Percentiles rank a stretch among this genome's conserved stretches.
These are phyloP conservation scores for Metschnikowia santaceciliae DNA, from an alignment of 805 yeast genomes.

Conservation along the genomic window DNA sequence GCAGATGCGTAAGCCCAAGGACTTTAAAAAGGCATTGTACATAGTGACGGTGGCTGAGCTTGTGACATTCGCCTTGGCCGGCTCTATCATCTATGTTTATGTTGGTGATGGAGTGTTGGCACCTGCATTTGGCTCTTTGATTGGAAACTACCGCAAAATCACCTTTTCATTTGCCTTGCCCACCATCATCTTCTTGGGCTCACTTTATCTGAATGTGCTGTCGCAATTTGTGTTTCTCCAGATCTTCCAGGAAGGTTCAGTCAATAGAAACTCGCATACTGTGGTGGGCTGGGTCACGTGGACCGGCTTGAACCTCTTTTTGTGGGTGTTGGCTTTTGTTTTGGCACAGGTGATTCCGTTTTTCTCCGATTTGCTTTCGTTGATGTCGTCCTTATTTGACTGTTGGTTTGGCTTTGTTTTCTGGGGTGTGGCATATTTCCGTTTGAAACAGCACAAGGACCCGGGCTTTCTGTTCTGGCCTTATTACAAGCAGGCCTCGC, in stretches of 20 bases:
- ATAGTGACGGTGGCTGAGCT: constrained; percentile 50
- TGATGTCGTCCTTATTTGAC: constrained; percentile 60
- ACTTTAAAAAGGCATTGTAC: constrained; percentile 53
- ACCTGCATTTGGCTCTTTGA: constrained; percentile 56
- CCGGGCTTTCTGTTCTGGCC: constrained; percentile 18
- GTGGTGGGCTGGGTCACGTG: constrained; percentile 51
- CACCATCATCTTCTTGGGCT: constrained; percentile 53
- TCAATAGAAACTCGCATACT: constrained; percentile 47
- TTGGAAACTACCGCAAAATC: constrained; percentile 44
- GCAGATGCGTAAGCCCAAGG: constrained; percentile 55
- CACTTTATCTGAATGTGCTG: constrained; percentile 52
- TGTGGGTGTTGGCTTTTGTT: constrained; percentile 54
- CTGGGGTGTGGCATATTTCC: constrained; percentile 57
- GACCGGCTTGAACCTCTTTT: constrained; percentile 38
- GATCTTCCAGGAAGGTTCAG: constrained; percentile 40
- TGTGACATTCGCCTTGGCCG: constrained; percentile 48
- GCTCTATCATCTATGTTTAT: constrained; percentile 55
- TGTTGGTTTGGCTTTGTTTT: constrained; percentile 65
- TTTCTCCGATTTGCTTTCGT: constrained; percentile 51
- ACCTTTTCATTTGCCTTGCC: constrained; percentile 62
- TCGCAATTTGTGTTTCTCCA: constrained; percentile 49
- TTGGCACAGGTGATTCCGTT: constrained; percentile 65
- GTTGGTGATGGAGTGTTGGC: constrained; percentile 56
- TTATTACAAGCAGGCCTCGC: constrained; percentile 25
- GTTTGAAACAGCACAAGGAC: constrained; percentile 29